Evolutionary conservation across 1,284 basidiomycete species (phyloP).

Genomic region (Earliella scabrosa): DNA sequence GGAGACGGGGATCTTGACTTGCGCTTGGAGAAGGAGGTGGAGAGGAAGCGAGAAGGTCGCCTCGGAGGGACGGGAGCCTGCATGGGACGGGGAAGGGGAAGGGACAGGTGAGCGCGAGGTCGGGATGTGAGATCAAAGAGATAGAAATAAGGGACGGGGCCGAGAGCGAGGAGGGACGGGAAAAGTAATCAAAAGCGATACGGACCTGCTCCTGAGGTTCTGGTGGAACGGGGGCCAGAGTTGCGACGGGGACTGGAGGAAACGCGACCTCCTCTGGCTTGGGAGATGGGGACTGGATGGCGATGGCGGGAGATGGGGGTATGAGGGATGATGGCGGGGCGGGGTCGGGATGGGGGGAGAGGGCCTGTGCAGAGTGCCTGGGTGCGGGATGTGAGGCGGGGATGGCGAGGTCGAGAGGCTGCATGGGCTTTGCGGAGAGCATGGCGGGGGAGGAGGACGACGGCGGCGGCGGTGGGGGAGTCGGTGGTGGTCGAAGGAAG

Average conservation of each 20-base stretch:
- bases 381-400: slow-evolving; percentile 25
- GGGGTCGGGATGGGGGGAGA: slow-evolving; percentile 15
- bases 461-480: slow-evolving; percentile 2
- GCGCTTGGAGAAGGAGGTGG: slow-evolving; percentile 29
- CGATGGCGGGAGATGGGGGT: slow-evolving; percentile 25
- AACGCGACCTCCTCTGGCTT: slow-evolving; percentile 14
- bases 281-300: slow-evolving; percentile 20
- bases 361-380: slow-evolving; percentile 15
- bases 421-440: slow-evolving; percentile 50
- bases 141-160: slow-evolving; percentile 9
- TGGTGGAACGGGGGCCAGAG: slow-evolving; percentile 2
- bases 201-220: slow-evolving; percentile 34
- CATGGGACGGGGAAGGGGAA: slow-evolving; percentile 3
- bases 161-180: slow-evolving; percentile 5
- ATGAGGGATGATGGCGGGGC: slow-evolving; percentile 14
- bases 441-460: slow-evolving; percentile 32
- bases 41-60: slow-evolving; percentile 34
- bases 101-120: slow-evolving; percentile 5
- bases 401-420: slow-evolving; percentile 35
- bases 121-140: slow-evolving; percentile 3
- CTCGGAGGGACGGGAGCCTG: slow-evolving; percentile 31
- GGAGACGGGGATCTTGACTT: slow-evolving; percentile 31
- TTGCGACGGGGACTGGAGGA: slow-evolving; percentile 7
- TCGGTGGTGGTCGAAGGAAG: slow-evolving; percentile 9
- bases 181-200: slow-evolving; percentile 19